phyloP scores from a whole-genome alignment of 164 flowering plant genomes.

The Warburgia ugandensis region DNA sequence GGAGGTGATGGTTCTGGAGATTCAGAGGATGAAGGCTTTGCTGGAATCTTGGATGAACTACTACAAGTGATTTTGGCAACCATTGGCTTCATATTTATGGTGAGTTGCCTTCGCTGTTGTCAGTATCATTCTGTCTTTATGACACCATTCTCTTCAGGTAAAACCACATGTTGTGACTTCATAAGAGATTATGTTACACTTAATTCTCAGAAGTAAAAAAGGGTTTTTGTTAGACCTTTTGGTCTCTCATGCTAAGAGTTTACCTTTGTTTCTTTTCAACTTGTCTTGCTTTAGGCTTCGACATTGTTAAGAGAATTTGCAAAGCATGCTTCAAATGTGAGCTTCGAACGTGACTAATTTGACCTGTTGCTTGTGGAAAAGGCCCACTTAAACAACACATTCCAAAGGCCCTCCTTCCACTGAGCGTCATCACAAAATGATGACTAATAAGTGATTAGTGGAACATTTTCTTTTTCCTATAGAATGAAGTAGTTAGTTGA shows the following conservation, averaged over 20 bases:
- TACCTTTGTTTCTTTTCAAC: too few relatives aligned
- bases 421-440: too few relatives aligned
- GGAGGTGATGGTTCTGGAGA: constrained; percentile 32
- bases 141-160: background rate
- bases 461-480: too few relatives aligned
- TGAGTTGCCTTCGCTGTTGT: constrained; percentile 14
- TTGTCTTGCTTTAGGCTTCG: too few relatives aligned
- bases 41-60: constrained; percentile 49
- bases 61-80: constrained; percentile 69
- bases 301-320: too few relatives aligned
- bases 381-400: too few relatives aligned
- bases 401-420: too few relatives aligned
- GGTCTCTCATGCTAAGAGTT: background rate
- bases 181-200: background rate
- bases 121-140: background rate
- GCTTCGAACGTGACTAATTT: too few relatives aligned
- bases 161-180: background rate
- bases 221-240: background rate
- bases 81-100: constrained; percentile 55
- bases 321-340: too few relatives aligned
- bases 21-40: constrained; percentile 43
- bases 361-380: too few relatives aligned
- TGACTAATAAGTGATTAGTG: too few relatives aligned
- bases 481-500: too few relatives aligned
- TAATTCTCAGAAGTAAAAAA: background rate